Percentiles rank a stretch among this genome's conserved stretches.
These are phyloP conservation scores for Coniosporium tulheliwenetii DNA, from an alignment of 2,329 filamentous ascomycete species.

Conservation along the genomic window DNA sequence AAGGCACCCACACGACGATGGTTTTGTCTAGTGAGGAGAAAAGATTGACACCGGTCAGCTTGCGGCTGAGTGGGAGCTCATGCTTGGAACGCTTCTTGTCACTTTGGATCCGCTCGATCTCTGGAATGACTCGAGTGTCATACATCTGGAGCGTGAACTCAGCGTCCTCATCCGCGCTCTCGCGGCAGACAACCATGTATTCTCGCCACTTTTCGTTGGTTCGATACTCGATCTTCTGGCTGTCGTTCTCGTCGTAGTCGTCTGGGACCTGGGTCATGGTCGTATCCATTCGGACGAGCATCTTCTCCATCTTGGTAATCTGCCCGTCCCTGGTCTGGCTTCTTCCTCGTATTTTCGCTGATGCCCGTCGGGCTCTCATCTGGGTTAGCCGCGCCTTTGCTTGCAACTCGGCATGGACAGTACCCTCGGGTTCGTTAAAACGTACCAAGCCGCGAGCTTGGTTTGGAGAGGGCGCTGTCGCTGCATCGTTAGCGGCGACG, in stretches of 20 bases:
- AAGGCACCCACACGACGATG: constrained; percentile 44
- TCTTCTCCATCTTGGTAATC: constrained; percentile 51
- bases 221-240: constrained; percentile 40
- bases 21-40: constrained; percentile 54
- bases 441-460: constrained; percentile 19
- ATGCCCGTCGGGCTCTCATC: constrained; percentile 16
- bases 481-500: too few relatives aligned
- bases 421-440: constrained; percentile 25
- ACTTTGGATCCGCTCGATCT: constrained; percentile 34
- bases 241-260: constrained; percentile 49
- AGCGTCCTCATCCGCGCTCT: constrained; percentile 35
- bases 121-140: constrained; percentile 46
- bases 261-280: constrained; percentile 35
- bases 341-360: constrained; percentile 19
- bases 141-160: constrained; percentile 45
- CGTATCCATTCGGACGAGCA: constrained; percentile 48
- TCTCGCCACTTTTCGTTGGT: constrained; percentile 50
- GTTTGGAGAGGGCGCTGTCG: too few relatives aligned
- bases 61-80: constrained; percentile 39
- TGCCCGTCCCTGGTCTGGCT: constrained; percentile 37
- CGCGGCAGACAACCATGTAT: constrained; percentile 45
- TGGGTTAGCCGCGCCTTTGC: constrained; percentile 22
- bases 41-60: constrained; percentile 41
- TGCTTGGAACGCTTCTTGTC: constrained; percentile 38
- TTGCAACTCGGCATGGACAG: constrained; percentile 17